Evolutionary conservation across 106 monocot species (phyloP).

Genomic region (Allium cepa): DNA sequence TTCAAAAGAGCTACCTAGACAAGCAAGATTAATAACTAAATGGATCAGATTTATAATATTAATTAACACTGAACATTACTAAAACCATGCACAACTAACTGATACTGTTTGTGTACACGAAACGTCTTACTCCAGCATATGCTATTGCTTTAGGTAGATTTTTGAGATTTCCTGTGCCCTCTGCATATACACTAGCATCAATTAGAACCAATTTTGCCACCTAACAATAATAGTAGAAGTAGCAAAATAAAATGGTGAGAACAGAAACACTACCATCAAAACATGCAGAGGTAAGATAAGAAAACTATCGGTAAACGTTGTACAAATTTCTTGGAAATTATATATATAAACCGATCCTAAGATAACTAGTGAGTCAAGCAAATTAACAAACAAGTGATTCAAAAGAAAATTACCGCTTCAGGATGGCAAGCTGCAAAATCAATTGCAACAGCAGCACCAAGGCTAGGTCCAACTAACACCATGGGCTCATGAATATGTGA

Average conservation of each 20-base stretch:
- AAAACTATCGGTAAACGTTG: too few relatives aligned
- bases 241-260: too few relatives aligned
- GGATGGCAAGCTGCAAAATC: slow-evolving; percentile 78
- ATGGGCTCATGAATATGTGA: slow-evolving; percentile 70
- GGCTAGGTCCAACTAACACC: slow-evolving; percentile 88
- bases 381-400: background rate
- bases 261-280: too few relatives aligned
- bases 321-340: too few relatives aligned
- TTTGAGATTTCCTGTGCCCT: slow-evolving; percentile 64
- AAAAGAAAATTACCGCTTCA: slow-evolving; percentile 51
- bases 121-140: slow-evolving; percentile 79
- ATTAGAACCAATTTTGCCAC: slow-evolving; percentile 67
- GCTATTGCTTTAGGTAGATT: slow-evolving; percentile 58
- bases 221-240: slow-evolving; percentile 23
- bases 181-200: slow-evolving; percentile 73
- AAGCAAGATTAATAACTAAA: slow-evolving; percentile 1
- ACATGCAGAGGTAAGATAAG: too few relatives aligned
- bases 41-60: background rate
- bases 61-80: background rate
- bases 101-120: background rate
- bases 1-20: slow-evolving; percentile 76
- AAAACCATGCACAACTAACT: background rate
- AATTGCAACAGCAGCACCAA: slow-evolving; percentile 93
- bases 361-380: too few relatives aligned
- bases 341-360: too few relatives aligned